Conservation (phyloP, 2,329 filamentous ascomycete genomes). For the Intubia oerlemansii region DNA sequence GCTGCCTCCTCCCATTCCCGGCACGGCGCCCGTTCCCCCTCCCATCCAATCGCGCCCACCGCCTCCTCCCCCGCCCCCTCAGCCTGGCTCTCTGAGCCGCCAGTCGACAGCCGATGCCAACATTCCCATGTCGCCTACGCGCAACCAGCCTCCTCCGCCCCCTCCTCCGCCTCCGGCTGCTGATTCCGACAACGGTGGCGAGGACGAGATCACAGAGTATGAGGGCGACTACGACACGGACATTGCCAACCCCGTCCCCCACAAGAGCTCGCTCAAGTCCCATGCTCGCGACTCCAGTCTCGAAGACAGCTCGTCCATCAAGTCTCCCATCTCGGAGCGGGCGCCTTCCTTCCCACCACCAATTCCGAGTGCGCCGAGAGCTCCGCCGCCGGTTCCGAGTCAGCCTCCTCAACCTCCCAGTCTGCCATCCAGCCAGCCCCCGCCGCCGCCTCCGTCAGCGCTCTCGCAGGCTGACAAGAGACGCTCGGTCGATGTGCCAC, state of each 20-base stretch:
- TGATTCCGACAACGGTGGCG: conserved; percentile 37
- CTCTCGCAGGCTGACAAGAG: conserved; percentile 27
- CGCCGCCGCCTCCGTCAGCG: conserved; percentile 21
- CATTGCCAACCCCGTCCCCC: conserved; percentile 79
- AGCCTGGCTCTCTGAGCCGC: conserved; percentile 30
- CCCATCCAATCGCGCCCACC: conserved; percentile 38
- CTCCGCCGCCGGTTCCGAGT: conserved; percentile 42
- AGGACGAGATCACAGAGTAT: conserved; percentile 76
- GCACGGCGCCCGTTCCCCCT: conserved; percentile 22
- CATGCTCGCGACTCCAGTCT: conserved; percentile 59
- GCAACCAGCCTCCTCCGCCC: too few relatives aligned
- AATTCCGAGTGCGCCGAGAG: conserved; percentile 35
- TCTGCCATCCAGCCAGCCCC: conserved; percentile 20
- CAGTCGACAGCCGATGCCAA: conserved; percentile 36
- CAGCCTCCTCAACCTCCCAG: conserved; percentile 17
- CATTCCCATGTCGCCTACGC: conserved; percentile 17
- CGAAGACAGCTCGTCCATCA: conserved; percentile 44
- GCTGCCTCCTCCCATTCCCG: conserved; percentile 38
- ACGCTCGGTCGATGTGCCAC: conserved; percentile 48
- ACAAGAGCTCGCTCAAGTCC: conserved; percentile 79
- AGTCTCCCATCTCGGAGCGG: conserved; percentile 26
- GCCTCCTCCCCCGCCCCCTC: conserved; percentile 45
- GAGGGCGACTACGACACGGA: conserved; percentile 97
- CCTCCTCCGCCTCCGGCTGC: conserved; percentile 12
- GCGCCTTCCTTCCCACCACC: conserved; percentile 31